Base-by-base conservation (phyloP, 192 early-diverging fungal species). In the Entomortierella chlamydospora region DNA sequence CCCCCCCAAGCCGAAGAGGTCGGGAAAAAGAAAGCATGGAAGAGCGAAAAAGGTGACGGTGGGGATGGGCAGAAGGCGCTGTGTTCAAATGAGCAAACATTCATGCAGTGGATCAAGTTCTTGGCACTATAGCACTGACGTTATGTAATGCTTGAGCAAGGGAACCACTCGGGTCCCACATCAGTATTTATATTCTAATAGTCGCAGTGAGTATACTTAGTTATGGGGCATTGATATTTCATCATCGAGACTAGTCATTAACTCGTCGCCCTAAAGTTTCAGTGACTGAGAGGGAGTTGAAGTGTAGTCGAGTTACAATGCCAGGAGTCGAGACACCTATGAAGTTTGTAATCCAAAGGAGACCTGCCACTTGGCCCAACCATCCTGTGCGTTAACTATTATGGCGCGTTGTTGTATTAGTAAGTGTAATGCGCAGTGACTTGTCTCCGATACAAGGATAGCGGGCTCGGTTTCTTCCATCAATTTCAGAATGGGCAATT, bases 1-100 rank as follows among this genome's bases (percentile, higher is more conserved):
- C 28, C 51, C 30, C 73, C 73, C 11, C 68, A 69, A 52, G 28
- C 37, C 23, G 68, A 70, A 37, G 20, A 54, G 39, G 43, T 60
- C 58, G 66, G 67, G 5, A 56, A 50, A 33, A 77, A 70, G 41
- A 60, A 30, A 9, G 39, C 22, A 1, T 34, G 58, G 15, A 25
- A 61, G 15, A 58, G 63, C 11, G 58, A 47, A 12, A 43, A 42
- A 2, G 66, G 74, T 9, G 53, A 56, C 29, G 30, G 58, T 17
- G 74, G 74, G 0, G 64, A 69, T 25, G 56, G 90, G 91, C 55
- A 90, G 91, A 47, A 96, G 95, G 90, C 95, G n/a, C 93, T 93
- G 70, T 96, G 96, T 83, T 94, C 94, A 55, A 97, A 97, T 68
- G 95, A 96, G 83, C 88, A 93, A 22, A 95, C 92, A 9, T 94